Percentiles rank a stretch among this genome's conserved stretches.
Evolutionary conservation across 495 filamentous ascomycete species (phyloP).

Genomic region (Penicillium arizonense): DNA sequence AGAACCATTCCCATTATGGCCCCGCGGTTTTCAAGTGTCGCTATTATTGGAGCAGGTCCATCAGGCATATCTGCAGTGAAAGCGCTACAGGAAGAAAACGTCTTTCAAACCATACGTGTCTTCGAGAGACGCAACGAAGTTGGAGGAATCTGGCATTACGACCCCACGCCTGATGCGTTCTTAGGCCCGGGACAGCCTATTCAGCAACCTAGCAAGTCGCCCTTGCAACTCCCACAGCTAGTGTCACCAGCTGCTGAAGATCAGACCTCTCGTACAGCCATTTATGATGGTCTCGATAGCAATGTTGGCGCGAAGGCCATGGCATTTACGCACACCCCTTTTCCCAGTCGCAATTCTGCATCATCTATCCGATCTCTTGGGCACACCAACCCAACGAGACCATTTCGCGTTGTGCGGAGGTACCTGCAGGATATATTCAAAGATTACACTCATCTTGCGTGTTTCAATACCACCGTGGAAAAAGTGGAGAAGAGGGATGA

Average conservation of each 20-base stretch:
- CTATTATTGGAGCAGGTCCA: slow-evolving; percentile 53
- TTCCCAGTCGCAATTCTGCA: slow-evolving; percentile 24
- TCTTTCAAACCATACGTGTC: slow-evolving; percentile 48
- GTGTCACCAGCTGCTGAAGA: slow-evolving; percentile 18
- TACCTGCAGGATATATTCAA: slow-evolving; percentile 28
- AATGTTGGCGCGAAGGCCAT: slow-evolving; percentile 30
- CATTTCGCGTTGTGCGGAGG: slow-evolving; percentile 20
- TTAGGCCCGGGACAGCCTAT: neutral
- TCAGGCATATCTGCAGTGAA: slow-evolving; percentile 52
- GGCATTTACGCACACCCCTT: slow-evolving; percentile 28
- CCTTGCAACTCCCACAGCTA: slow-evolving; percentile 12
- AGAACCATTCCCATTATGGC: slow-evolving; percentile 6
- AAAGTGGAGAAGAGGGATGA: slow-evolving; percentile 20
- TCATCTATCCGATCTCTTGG: slow-evolving; percentile 19
- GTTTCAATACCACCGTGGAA: slow-evolving; percentile 29
- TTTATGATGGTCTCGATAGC: slow-evolving; percentile 27
- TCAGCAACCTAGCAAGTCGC: slow-evolving; percentile 4
- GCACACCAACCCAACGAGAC: slow-evolving; percentile 21
- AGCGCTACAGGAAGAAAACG: slow-evolving; percentile 48
- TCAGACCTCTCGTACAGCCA: slow-evolving; percentile 21
- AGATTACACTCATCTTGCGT: slow-evolving; percentile 19
- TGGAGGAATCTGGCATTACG: slow-evolving; percentile 49
- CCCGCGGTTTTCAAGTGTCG: slow-evolving; percentile 32
- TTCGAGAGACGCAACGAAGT: slow-evolving; percentile 51
- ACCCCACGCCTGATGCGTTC: slow-evolving; percentile 20